Percentiles rank a stretch among this genome's conserved stretches.
phyloP scores from a whole-genome alignment of 2,329 filamentous ascomycete species.

The Tolypocladium nubicola region DNA sequence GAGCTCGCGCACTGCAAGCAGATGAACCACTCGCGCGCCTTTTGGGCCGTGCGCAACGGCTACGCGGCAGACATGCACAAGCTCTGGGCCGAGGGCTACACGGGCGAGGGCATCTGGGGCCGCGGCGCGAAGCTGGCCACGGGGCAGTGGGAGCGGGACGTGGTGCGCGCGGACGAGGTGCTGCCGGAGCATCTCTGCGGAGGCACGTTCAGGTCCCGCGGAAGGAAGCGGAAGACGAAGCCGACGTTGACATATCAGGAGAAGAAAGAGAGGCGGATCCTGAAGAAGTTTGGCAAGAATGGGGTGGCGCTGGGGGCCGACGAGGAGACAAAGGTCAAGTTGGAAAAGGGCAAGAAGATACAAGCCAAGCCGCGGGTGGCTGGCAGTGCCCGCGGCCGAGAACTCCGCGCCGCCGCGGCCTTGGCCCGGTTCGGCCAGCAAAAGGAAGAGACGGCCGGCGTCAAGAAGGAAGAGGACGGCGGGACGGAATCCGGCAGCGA shows the following conservation, averaged over 20 bases:
- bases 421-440: constrained; percentile 59
- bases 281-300: constrained; percentile 66
- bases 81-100: constrained; percentile 62
- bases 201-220: constrained; percentile 59
- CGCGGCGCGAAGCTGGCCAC: constrained; percentile 52
- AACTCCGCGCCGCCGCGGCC: constrained; percentile 67
- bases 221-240: constrained; percentile 44
- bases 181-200: constrained; percentile 69
- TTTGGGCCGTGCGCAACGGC: constrained; percentile 68
- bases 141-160: constrained; percentile 47
- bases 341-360: constrained; percentile 56
- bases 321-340: constrained; percentile 49
- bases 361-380: constrained; percentile 63
- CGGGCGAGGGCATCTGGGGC: constrained; percentile 78
- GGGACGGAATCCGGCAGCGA: constrained; percentile 33
- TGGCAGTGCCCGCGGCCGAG: constrained; percentile 61
- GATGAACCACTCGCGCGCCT: constrained; percentile 78
- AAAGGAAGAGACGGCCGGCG: constrained; percentile 31
- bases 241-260: constrained; percentile 56
- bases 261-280: constrained; percentile 58
- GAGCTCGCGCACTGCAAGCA: constrained; percentile 82
- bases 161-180: constrained; percentile 39
- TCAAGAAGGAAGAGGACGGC: constrained; percentile 12
- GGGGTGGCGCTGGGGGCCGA: constrained; percentile 62
- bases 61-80: constrained; percentile 62